A percentile compares a stretch with the other conserved stretches of the same genome.
Conservation (phyloP, 2,329 filamentous ascomycete species). For the Aspergillus arachidicola region DNA sequence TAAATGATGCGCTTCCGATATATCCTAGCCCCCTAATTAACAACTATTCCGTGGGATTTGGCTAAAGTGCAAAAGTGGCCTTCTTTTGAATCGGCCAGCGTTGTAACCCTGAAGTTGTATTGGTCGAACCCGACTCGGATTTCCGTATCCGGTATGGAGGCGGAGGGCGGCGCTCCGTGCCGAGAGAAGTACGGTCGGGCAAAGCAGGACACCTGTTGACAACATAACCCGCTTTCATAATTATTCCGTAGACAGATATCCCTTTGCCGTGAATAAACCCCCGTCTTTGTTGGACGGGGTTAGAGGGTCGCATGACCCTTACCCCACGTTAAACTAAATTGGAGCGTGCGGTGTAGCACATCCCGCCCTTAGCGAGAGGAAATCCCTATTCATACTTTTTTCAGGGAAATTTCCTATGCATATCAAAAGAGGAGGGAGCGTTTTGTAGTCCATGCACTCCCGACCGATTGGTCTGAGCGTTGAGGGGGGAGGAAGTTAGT, state of each 20-base stretch:
- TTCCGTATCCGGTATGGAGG: neutral
- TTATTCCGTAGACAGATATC: neutral
- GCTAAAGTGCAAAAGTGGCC: neutral
- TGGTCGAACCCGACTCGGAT: neutral
- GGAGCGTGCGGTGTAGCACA: slow-evolving; percentile 2
- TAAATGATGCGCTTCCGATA: neutral
- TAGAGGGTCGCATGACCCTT: neutral
- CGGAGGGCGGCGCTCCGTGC: neutral
- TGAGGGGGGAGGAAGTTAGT: neutral
- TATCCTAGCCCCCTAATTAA: too few relatives aligned
- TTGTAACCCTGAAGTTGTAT: neutral
- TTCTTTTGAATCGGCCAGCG: neutral
- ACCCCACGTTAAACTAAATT: slow-evolving; percentile 5
- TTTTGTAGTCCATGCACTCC: neutral
- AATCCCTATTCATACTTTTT: neutral
- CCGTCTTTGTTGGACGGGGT: neutral
- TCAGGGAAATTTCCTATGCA: neutral
- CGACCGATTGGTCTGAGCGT: neutral
- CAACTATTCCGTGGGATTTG: neutral
- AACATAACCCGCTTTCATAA: neutral
- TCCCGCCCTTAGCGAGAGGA: neutral
- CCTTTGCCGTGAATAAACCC: neutral
- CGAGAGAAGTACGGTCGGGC: neutral
- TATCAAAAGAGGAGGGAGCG: neutral
- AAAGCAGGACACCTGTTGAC: neutral